Evolutionary conservation across 2,329 filamentous ascomycete genomes (phyloP).

Genomic region (Alternaria triticina): DNA sequence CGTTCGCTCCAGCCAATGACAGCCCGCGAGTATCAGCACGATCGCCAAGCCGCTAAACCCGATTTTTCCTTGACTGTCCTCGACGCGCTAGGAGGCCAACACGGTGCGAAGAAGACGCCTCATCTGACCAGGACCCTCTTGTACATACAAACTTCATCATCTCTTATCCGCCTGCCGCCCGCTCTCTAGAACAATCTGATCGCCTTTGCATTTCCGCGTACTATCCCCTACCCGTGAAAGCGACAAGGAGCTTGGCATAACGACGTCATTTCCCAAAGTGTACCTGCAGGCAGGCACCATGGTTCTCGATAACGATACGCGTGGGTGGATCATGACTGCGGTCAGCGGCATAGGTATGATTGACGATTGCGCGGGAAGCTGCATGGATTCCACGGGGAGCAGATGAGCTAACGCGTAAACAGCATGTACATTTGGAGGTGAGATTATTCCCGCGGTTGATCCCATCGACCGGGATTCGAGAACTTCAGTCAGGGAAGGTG

Average conservation of each 20-base stretch:
- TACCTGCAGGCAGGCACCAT: constrained; percentile 20
- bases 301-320: constrained; percentile 66
- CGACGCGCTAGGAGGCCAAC: constrained; percentile 17
- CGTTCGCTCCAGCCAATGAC: constrained; percentile 5
- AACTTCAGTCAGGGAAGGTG: constrained; percentile 6
- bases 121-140: constrained; percentile 14
- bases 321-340: constrained; percentile 90
- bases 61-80: neutral
- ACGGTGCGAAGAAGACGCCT: constrained; percentile 18
- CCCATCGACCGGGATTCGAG: neutral
- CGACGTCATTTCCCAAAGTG: constrained; percentile 29
- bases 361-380: constrained; percentile 24
- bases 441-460: neutral
- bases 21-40: constrained; percentile 2
- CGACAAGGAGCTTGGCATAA: constrained; percentile 7
- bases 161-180: constrained; percentile 5
- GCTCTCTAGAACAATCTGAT: neutral
- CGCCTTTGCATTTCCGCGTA: neutral
- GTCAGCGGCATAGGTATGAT: constrained; percentile 76
- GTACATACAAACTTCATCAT: constrained; percentile 1
- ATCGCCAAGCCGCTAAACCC: constrained; percentile 13
- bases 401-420: constrained; percentile 20
- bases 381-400: neutral
- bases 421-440: constrained; percentile 50
- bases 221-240: neutral